phyloP scores from a whole-genome alignment of 176 grass and related monocot genomes.

The Oryza glaberrima region DNA sequence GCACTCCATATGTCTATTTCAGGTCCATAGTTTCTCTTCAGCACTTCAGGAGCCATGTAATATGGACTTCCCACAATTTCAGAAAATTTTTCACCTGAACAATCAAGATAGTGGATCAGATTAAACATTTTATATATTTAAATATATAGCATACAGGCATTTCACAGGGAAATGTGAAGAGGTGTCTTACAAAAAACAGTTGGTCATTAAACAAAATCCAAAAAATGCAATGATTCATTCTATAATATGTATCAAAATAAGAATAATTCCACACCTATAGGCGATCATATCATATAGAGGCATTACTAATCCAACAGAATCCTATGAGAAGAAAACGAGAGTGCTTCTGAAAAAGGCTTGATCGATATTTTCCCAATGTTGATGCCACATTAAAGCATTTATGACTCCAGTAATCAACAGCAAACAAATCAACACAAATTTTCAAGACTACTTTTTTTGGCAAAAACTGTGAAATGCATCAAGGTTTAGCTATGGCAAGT shows the following conservation, averaged over 20 bases:
- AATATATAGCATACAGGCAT: neutral
- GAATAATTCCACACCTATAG: neutral
- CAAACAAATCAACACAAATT: neutral
- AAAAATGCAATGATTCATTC: neutral
- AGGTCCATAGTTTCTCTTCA: constrained; percentile 97
- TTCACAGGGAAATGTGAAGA: neutral
- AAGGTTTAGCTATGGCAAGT: constrained; percentile 3
- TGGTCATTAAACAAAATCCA: neutral
- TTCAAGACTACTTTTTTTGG: neutral
- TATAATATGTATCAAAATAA: neutral
- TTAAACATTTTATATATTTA: too few species aligned
- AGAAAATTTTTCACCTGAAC: constrained; percentile 90
- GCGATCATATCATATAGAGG: neutral
- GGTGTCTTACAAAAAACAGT: neutral
- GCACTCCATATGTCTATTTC: constrained; percentile 99
- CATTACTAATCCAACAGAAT: neutral
- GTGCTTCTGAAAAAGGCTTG: neutral
- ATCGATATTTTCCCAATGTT: neutral
- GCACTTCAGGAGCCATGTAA: constrained; percentile 99
- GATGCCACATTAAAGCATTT: neutral
- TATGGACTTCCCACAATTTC: constrained; percentile 99
- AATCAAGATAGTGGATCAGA: constrained; percentile 34
- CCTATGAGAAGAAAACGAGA: neutral
- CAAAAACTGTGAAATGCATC: neutral
- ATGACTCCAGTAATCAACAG: neutral